A percentile compares a stretch with the other conserved stretches of the same genome.
Conservation (phyloP, 257 asterid species). For the Lavandula angustifolia region DNA sequence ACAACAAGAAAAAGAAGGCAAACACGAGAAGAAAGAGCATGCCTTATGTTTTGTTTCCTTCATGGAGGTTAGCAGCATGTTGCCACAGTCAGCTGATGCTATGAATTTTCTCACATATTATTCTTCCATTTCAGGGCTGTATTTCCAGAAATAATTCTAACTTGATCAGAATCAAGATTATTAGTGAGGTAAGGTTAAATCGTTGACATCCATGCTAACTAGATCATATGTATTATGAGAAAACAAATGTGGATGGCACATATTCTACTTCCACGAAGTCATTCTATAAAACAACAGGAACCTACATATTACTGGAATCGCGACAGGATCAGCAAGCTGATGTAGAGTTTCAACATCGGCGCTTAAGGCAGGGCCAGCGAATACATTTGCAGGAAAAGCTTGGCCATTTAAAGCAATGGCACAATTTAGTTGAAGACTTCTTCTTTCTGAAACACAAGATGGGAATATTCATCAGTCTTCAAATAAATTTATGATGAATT, state of each 20-base stretch:
- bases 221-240: background rate
- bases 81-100: slow-evolving; percentile 10
- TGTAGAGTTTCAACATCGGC: slow-evolving; percentile 27
- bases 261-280: slow-evolving; percentile 5
- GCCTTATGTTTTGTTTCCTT: slow-evolving; percentile 33
- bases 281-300: slow-evolving; percentile 10
- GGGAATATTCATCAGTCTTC: slow-evolving; percentile 5
- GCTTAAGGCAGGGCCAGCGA: slow-evolving; percentile 18
- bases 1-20: slow-evolving; percentile 34
- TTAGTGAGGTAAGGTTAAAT: background rate
- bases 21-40: slow-evolving; percentile 35
- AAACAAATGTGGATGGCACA: background rate
- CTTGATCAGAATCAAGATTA: slow-evolving; percentile 18
- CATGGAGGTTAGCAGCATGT: slow-evolving; percentile 12
- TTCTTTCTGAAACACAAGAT: slow-evolving; percentile 47
- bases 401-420: slow-evolving; percentile 37
- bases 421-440: slow-evolving; percentile 38
- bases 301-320: slow-evolving; percentile 39
- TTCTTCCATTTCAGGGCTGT: slow-evolving; percentile 36
- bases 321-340: slow-evolving; percentile 30
- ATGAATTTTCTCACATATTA: slow-evolving; percentile 2
- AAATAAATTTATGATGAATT: slow-evolving; percentile 2
- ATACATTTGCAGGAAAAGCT: slow-evolving; percentile 34
- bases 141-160: slow-evolving; percentile 13
- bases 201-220: background rate